A percentile compares a stretch with the other conserved stretches of the same genome.
phyloP scores from a whole-genome alignment of 768 basidiomycete species.

The Kwoniella newhampshirensis region DNA sequence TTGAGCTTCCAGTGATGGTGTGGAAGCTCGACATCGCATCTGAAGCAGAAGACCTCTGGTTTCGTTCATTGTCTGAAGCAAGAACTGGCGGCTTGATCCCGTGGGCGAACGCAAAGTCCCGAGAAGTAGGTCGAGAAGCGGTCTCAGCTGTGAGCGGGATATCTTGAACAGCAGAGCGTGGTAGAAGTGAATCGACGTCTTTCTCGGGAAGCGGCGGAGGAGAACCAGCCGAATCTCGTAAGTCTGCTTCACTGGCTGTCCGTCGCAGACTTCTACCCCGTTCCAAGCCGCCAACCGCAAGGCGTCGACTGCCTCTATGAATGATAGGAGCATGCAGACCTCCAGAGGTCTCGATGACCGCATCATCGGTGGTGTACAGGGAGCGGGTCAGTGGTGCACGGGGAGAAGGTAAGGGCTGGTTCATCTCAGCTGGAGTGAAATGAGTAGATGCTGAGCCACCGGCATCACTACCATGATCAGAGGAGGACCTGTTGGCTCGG shows the following conservation, averaged over 20 bases:
- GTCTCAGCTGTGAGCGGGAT: slow-evolving; percentile 36
- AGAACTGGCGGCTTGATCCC: slow-evolving; percentile 39
- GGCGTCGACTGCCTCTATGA: slow-evolving; percentile 37
- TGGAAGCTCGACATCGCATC: slow-evolving; percentile 4
- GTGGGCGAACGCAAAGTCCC: slow-evolving; percentile 47
- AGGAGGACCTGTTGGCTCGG: slow-evolving; percentile 23
- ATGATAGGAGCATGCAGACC: slow-evolving; percentile 41
- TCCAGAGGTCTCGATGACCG: slow-evolving; percentile 41
- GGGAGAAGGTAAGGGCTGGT: slow-evolving; percentile 17
- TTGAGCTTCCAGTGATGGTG: slow-evolving; percentile 8
- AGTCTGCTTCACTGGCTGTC: slow-evolving; percentile 46
- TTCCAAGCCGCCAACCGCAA: slow-evolving; percentile 35
- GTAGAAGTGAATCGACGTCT: slow-evolving; percentile 1
- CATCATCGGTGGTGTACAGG: slow-evolving; percentile 36
- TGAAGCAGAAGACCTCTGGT: slow-evolving; percentile 1
- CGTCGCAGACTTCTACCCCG: slow-evolving; percentile 35
- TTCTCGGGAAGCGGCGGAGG: slow-evolving; percentile 16
- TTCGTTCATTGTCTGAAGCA: not conserved
- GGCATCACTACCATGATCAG: slow-evolving; percentile 22
- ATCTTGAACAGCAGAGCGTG: slow-evolving; percentile 7
- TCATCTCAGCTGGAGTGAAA: slow-evolving; percentile 13
- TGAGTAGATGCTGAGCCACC: slow-evolving; percentile 40
- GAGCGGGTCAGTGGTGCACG: slow-evolving; percentile 13
- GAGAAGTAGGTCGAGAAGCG: slow-evolving; percentile 30
- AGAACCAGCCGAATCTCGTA: slow-evolving; percentile 10